Base-by-base conservation (phyloP, 768 basidiomycete genomes). In the Russula lepida region DNA sequence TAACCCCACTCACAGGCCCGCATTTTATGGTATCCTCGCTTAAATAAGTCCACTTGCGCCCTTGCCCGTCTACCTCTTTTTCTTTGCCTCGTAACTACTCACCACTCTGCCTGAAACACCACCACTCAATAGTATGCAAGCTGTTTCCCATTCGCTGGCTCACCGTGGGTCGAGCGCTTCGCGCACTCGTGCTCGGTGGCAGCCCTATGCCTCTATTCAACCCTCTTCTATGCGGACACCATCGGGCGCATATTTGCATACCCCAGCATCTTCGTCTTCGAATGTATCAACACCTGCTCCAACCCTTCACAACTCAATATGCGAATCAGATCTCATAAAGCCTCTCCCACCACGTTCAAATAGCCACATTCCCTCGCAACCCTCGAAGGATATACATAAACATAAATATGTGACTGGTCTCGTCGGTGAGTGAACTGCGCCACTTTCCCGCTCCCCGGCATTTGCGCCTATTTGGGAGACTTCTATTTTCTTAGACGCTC, bases 111-210 rank as follows among this genome's bases (percentile, higher is more conserved):
- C 32, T 50, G 8, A 50, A 57, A 12, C 28, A 41, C 50, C 60
- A 52, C 60, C 55, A 47, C 56, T 62, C 56, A 57, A 6, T 12
- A 35, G 35, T 35, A 72, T 74, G 71, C 72, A 75, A 68, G 68
- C 77, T 30, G 66, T 75, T 41, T 69, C 75, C n/a, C 78, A 79
- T 58, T 72, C 83, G 11, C 74, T 88, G 58, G 81, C 88, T 76
- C 86, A 88, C 71, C 76, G 88, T 77, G 86, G 85, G 41, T 82
- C 84, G 47, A 81, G 84, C 63, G 74, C 75, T 19, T 69, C 86
- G 60, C 83, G 88, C 67, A 75, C 84, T 53, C 76, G 86, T 71
- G 76, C 84, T 67, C 85, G 89, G 68, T 91, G 89, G 88, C 89
- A 90, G 75, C 89, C 89, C 66, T 92, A 90, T 72, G 74, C 76